Conservation (phyloP, 805 yeast genomes). For the Jamesozyma lodderae region DNA sequence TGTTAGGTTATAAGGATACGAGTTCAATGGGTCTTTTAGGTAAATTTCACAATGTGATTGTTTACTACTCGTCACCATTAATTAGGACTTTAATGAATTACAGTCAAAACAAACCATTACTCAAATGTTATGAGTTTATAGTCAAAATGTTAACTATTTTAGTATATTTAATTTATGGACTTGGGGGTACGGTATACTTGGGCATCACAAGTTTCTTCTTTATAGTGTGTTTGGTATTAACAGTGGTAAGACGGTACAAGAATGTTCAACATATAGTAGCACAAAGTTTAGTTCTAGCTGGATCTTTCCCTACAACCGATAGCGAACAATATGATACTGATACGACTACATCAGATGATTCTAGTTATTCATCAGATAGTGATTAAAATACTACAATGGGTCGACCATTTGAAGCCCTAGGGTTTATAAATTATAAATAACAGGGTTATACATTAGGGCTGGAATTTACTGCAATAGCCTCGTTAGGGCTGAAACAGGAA, state of each 20-base stretch:
- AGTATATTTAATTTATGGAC: slow-evolving; percentile 21
- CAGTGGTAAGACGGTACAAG: slow-evolving; percentile 22
- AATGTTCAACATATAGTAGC: slow-evolving; percentile 12
- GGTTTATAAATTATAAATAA: too few species aligned
- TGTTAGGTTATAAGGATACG: slow-evolving; percentile 10
- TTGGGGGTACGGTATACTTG: slow-evolving; percentile 24
- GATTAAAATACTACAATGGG: too few species aligned
- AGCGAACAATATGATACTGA: too few species aligned
- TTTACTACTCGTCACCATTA: slow-evolving; percentile 21
- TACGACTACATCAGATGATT: too few species aligned
- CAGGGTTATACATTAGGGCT: too few species aligned
- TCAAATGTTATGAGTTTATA: slow-evolving; percentile 9
- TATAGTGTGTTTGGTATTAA: slow-evolving; percentile 21
- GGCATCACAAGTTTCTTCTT: slow-evolving; percentile 27
- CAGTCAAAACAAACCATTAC: neutral
- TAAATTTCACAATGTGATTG: slow-evolving; percentile 27
- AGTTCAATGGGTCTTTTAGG: slow-evolving; percentile 18
- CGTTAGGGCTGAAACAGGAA: too few species aligned
- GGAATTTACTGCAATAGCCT: too few species aligned
- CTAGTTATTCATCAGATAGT: too few species aligned
- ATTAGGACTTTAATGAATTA: slow-evolving; percentile 5
- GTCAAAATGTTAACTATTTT: slow-evolving; percentile 18
- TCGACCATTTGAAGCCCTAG: too few species aligned
- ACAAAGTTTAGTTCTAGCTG: too few species aligned
- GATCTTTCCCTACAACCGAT: too few species aligned